phyloP scores from a whole-genome alignment of 2,329 filamentous ascomycete species.

The Cladorrhinum sp. region DNA sequence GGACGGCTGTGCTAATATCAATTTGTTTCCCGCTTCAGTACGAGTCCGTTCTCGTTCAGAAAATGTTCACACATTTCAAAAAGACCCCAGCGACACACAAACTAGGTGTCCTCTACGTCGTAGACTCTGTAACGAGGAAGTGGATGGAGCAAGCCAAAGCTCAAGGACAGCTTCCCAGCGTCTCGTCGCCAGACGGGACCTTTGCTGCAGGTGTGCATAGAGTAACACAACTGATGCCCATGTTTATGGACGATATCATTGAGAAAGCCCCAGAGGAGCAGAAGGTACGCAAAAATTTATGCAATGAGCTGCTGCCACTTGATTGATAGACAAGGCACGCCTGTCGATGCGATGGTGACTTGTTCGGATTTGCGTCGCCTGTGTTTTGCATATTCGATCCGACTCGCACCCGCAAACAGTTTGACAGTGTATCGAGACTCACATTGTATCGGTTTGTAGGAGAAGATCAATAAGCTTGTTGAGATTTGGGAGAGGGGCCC shows the following conservation, averaged over 20 bases:
- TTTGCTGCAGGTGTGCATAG: conserved; percentile 93
- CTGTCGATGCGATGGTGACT: not conserved
- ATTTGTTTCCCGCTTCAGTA: conserved; percentile 47
- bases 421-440: conserved; percentile 32
- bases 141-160: conserved; percentile 95
- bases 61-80: conserved; percentile 96
- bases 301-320: conserved; percentile 16
- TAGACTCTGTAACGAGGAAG: conserved; percentile 99
- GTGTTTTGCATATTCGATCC: conserved; percentile 17
- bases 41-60: conserved; percentile 91
- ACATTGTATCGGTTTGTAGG: conserved; percentile 60
- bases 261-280: conserved; percentile 85
- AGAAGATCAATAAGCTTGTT: conserved; percentile 92
- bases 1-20: conserved; percentile 23
- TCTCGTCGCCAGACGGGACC: conserved; percentile 81
- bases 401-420: conserved; percentile 15
- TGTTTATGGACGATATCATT: conserved; percentile 93
- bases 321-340: conserved; percentile 3
- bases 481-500: conserved; percentile 97
- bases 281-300: conserved; percentile 71
- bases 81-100: conserved; percentile 94
- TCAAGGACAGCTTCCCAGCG: conserved; percentile 71
- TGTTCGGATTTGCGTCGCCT: not conserved
- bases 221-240: conserved; percentile 91
- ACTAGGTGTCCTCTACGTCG: conserved; percentile 97